Base-by-base conservation (phyloP, 2,329 filamentous ascomycete species). In the Ploettnerulaceae sp. region DNA sequence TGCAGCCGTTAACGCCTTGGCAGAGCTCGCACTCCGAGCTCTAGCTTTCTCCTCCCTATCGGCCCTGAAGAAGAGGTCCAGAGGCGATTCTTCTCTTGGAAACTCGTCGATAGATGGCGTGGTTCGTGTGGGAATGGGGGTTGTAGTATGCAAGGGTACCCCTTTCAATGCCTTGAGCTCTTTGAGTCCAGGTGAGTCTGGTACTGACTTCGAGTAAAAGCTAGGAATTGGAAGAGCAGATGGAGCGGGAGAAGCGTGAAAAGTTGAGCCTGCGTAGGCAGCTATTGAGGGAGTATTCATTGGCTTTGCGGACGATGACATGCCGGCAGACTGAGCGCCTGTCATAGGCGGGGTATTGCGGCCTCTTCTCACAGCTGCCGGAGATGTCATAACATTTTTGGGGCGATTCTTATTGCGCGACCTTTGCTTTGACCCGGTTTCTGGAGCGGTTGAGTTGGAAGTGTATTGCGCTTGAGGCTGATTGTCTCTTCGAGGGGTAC, bases 181-280 rank as follows among this genome's bases (percentile, higher is more conserved):
- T 51, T 64, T 72, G 51, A 68, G 63, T 15, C 66, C 66, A 11
- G 67, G 79, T 3, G 82, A 82, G 47, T 85, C 82, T 3, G 82
- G 82, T 9, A 86, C 74, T 0, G 87, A 82, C 60, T 85, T 90
- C 21, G 85, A 84, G 52, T 86, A 79, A 65, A 96, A 95, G 61
- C 85, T 94, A 8, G 93, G 93, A 48, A 96, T 85, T 0, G 93
- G 93, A 24, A 98, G 73, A 18, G 89, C 82, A 7, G 89, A 94
- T 0, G 93, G 86, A 1, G 90, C 91, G 15, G 93, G 93, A 7
- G 93, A 97, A 31, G 89, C 87, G 66, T 96, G 90, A 66, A 97
- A 98, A 4, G 89, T 94, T 25, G 91, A 86, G 11, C 91, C 93
- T 29, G 93, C 93, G 68, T 95, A 98, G 8, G 57, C 59, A 25